Percentiles rank a stretch among this genome's conserved stretches.
Conservation (phyloP, 106 monocot genomes). For the Phalaenopsis aphrodite region DNA sequence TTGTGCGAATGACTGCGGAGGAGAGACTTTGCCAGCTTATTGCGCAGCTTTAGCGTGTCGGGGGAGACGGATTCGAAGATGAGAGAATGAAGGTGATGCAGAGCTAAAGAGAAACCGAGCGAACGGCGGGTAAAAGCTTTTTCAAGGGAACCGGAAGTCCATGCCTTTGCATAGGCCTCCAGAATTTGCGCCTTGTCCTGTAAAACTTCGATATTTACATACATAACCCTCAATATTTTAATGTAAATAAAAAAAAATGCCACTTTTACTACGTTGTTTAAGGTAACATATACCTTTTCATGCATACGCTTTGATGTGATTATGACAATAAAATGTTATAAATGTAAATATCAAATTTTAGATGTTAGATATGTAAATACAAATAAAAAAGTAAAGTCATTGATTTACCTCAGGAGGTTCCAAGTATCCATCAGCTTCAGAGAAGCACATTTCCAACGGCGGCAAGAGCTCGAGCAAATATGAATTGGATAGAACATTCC, state of each 20-base stretch:
- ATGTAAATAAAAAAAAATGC: too few relatives aligned
- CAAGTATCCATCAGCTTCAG: conserved; percentile 59
- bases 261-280: too few relatives aligned
- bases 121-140: conserved; percentile 58
- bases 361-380: too few relatives aligned
- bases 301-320: too few relatives aligned
- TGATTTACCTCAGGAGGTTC: conserved; percentile 68
- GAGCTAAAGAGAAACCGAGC: conserved; percentile 47
- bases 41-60: conserved; percentile 38
- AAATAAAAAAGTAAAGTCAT: too few relatives aligned
- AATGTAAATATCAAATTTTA: too few relatives aligned
- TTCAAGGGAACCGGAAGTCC: conserved; percentile 70
- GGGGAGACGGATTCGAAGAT: conserved; percentile 33
- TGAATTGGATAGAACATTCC: conserved; percentile 73
- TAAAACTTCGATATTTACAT: background rate
- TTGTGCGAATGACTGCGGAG: conserved; percentile 60
- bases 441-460: conserved; percentile 49
- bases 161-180: conserved; percentile 79
- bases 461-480: conserved; percentile 76
- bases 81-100: conserved; percentile 73
- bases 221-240: too few relatives aligned
- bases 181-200: conserved; percentile 79
- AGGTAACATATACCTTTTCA: too few relatives aligned
- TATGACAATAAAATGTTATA: too few relatives aligned
- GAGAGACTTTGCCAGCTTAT: conserved; percentile 67